Evolutionary conservation across 305 asterid genomes (phyloP), one percentile per base, ranked within the genome.

Genomic region (Fraxinus angustifolia): DNA sequence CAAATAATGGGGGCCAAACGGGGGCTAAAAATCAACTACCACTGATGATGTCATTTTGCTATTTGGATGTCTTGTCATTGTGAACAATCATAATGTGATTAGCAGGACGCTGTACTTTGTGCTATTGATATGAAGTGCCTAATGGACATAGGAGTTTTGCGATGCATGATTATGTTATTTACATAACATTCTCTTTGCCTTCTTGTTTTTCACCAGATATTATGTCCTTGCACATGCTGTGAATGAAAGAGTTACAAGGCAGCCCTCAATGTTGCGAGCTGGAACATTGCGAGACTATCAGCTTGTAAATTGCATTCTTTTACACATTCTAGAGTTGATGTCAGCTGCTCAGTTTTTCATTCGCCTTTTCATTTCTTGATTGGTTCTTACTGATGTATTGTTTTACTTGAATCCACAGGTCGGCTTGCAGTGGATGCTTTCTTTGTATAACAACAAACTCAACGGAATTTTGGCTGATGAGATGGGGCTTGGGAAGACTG

Each of bases 401-500:
- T 84, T 83, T 31, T 16, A 81, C 82, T 75, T 71, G 82, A 86
- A 78, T 83, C 76, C 91, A 87, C 92, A 97, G 99, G 99, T 97
- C 78, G 99, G 99, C 79, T 89, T 97, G 91, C 99, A 97, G 91
- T 97, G 99, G 99, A 97, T 97, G 99, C 91, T 97, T 74, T 97
- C 99, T 71, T 89, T 97, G 88, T 97, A 94, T 84, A 97, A 97
- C 85, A 97, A 97, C 88, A 97, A 97, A 84, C 83, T 97, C 81
- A 97, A 97, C 89, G 99, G 99, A 79, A 97, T 97, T 81, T 93
- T 97, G 92, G 99, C 99, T 40, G 99, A 97, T 89, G 99, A 97
- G 92, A 97, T 97, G 99, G 99, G 99, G 83, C 98, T 97, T 74
- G 99, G 99, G 84, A 97, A 97, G 94, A 97, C 99, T 81, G 99